Percentiles rank a stretch among this genome's conserved stretches.
phyloP scores from a whole-genome alignment of 139 green algal species.

The Astrephomene gubernaculifera region DNA sequence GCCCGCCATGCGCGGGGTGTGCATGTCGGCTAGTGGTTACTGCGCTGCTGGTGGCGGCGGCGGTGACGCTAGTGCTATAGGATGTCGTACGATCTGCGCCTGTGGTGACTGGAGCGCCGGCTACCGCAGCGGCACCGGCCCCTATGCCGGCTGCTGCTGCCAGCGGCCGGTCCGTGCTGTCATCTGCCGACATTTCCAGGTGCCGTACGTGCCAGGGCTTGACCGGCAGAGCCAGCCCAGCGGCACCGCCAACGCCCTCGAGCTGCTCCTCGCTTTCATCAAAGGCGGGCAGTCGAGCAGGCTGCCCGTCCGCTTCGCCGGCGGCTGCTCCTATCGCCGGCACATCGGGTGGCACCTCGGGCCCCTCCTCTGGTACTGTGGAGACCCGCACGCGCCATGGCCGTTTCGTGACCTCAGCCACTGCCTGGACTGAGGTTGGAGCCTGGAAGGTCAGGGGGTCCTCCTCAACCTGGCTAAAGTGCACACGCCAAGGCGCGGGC shows the following conservation, averaged over 20 bases:
- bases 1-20: too few species aligned
- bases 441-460: background rate
- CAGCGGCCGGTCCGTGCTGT: background rate
- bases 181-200: background rate
- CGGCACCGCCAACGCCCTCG: background rate
- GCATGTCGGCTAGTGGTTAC: too few species aligned
- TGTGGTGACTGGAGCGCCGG: background rate
- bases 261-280: background rate
- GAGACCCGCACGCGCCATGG: constrained; percentile 36
- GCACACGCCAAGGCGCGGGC: constrained; percentile 32
- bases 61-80: background rate
- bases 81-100: background rate
- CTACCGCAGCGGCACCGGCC: background rate
- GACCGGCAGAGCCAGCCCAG: background rate
- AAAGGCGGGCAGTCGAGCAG: background rate
- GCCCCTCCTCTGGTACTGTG: constrained; percentile 2
- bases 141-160: background rate
- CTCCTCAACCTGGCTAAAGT: constrained; percentile 40
- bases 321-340: background rate
- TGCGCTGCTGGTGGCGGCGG: too few species aligned
- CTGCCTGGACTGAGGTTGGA: background rate
- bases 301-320: background rate
- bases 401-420: background rate
- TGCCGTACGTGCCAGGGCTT: constrained; percentile 40
- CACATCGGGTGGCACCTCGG: background rate